phyloP scores from a whole-genome alignment of 768 basidiomycete species.

The Galerina marginata region DNA sequence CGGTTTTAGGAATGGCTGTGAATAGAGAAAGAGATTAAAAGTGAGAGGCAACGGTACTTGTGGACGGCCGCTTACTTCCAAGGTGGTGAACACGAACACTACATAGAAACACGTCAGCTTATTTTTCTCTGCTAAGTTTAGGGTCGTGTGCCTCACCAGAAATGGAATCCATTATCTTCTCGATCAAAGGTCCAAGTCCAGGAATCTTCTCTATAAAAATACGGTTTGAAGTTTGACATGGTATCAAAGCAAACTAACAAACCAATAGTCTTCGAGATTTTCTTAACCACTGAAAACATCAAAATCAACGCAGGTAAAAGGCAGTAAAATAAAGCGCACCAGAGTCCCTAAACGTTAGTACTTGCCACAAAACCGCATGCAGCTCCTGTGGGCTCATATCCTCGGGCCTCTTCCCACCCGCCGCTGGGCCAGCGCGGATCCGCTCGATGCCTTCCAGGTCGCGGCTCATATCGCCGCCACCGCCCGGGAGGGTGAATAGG shows the following conservation, averaged over 20 bases:
- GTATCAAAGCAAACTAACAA: slow-evolving; percentile 13
- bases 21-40: neutral
- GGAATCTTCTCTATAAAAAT: slow-evolving; percentile 74
- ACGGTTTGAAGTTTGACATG: neutral
- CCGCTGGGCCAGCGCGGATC: slow-evolving; percentile 62
- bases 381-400: slow-evolving; percentile 91
- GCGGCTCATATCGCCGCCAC: slow-evolving; percentile 67
- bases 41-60: neutral
- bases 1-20: slow-evolving; percentile 80
- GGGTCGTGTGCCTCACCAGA: slow-evolving; percentile 47
- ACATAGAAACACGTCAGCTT: slow-evolving; percentile 2
- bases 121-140: neutral
- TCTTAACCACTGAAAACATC: slow-evolving; percentile 63
- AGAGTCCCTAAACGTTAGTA: slow-evolving; percentile 84
- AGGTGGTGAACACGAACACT: slow-evolving; percentile 84
- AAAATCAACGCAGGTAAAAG: neutral
- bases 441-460: slow-evolving; percentile 78
- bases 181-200: slow-evolving; percentile 72
- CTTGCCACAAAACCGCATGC: slow-evolving; percentile 83
- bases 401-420: slow-evolving; percentile 71
- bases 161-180: slow-evolving; percentile 79
- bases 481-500: slow-evolving; percentile 67
- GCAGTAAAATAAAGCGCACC: slow-evolving; percentile 40
- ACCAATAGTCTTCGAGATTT: slow-evolving; percentile 78
- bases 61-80: slow-evolving; percentile 58